Evolutionary conservation across 1,284 basidiomycete genomes (phyloP).

Genomic region (Boletus mariae): DNA sequence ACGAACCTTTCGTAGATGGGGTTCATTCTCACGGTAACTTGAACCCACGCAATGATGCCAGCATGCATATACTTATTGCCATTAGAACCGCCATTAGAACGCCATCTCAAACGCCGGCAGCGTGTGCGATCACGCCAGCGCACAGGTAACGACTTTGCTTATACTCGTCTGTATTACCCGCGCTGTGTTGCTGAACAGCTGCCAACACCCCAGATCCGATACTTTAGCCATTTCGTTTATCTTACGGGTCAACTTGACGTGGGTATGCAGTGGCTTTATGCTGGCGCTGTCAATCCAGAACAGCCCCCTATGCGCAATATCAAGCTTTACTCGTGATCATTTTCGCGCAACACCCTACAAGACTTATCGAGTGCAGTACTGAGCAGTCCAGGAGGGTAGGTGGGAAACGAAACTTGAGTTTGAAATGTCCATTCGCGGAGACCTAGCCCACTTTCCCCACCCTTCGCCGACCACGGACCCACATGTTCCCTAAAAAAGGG

Average conservation of each 20-base stretch:
- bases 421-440: neutral
- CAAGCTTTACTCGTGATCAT: neutral
- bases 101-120: neutral
- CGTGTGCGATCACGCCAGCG: neutral
- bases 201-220: neutral
- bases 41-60: neutral
- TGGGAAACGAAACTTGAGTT: conserved; percentile 3
- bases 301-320: too few species aligned
- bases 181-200: neutral
- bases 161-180: neutral
- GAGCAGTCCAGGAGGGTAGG: neutral
- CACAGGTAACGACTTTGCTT: conserved; percentile 2
- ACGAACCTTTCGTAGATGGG: conserved; percentile 2
- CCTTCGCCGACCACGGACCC: neutral
- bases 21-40: conserved; percentile 14
- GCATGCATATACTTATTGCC: neutral
- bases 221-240: neutral
- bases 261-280: conserved; percentile 1
- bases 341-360: neutral
- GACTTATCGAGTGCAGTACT: neutral
- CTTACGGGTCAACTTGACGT: neutral
- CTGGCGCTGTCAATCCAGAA: too few species aligned
- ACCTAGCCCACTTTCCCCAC: neutral
- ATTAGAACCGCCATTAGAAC: neutral
- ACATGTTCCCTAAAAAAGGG: neutral